Base-by-base conservation (phyloP, 2,329 filamentous ascomycete genomes). In the Microcyclospora pomicola region DNA sequence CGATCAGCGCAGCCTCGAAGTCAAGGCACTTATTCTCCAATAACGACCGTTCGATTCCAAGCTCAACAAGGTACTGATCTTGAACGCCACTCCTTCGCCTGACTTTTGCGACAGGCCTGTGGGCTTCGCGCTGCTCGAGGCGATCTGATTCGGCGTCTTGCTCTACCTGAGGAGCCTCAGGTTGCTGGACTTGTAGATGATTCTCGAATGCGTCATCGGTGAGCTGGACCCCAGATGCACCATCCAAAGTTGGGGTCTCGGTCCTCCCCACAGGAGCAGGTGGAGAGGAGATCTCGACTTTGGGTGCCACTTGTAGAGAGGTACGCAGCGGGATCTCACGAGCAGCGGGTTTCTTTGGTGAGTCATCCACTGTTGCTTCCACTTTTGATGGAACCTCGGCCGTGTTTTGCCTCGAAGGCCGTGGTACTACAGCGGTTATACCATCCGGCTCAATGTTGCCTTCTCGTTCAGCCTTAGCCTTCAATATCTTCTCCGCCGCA, bases 371-470 rank as follows among this genome's bases (percentile, higher is more conserved):
- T n/a, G 9, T 9, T n/a, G 12, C 5, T 4, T 31, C 30, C 39
- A 42, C 40, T 42, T 41, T 4, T 32, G 38, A 4, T 9, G 30
- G 30, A 6, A n/a, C 12, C 14, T 31, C 30, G 4, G 12, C 14
- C 5, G 30, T 31, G 30, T n/a, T 15, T 9, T 31, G 30, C 12
- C 12, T 31, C 35, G 39, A 62, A 60, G 87, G 86, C 3, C 86
- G 82, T 15, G 83, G 83, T 15, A 95, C 81, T 29, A 95, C 87
- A 30, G 80, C 75, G 10, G 80, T 93, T 46, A 95, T 93, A 2
- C 87, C 88, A 62, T 95, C 87, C 16, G 43, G 63, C n/a, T 61
- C 59, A 12, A n/a, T 16, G n/a, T 27, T 34, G 40, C 72, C 75
- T 39, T 75, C 71, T 28, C 69, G 64, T 43, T 71, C 67, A 36